These are phyloP conservation scores for Aspergillus sp. DNA, from an alignment of 2,329 filamentous ascomycete species.

Conservation along the genomic window DNA sequence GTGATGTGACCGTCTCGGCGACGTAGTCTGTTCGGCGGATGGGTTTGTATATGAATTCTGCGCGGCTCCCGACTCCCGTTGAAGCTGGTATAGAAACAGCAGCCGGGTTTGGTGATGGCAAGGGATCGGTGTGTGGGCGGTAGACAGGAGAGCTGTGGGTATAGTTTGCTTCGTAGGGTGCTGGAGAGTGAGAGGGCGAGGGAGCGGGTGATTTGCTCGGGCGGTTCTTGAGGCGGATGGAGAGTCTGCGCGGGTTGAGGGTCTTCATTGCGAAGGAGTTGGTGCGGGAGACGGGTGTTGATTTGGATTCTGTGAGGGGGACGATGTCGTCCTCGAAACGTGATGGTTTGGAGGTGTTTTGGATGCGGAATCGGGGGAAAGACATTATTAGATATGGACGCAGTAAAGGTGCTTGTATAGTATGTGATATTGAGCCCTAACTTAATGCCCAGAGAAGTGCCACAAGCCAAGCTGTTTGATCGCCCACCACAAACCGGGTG, in stretches of 20 bases:
- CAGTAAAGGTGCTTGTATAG: not conserved
- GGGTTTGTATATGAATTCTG: conserved; percentile 34
- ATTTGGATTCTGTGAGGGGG: not conserved
- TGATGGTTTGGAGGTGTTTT: conserved; percentile 23
- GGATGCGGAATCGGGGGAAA: conserved; percentile 31
- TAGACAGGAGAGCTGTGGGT: not conserved
- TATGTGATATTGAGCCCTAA: not conserved
- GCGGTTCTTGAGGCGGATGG: conserved; percentile 23
- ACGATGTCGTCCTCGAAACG: conserved; percentile 13
- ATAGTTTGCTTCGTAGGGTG: conserved; percentile 20
- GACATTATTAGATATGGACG: conserved; percentile 24
- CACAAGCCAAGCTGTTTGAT: conserved; percentile 10
- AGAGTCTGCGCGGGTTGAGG: conserved; percentile 28
- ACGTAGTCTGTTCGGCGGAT: conserved; percentile 31
- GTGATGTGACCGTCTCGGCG: conserved; percentile 17
- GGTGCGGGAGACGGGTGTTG: conserved; percentile 7
- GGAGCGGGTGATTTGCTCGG: not conserved
- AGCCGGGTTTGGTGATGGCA: not conserved
- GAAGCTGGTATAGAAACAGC: not conserved
- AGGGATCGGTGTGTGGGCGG: not conserved
- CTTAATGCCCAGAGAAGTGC: not conserved
- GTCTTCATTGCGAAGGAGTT: conserved; percentile 21
- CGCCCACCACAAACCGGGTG: not conserved
- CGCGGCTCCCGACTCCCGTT: not conserved
- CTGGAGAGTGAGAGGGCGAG: not conserved